Percentiles rank a stretch among this genome's conserved stretches.
Evolutionary conservation across 2,329 filamentous ascomycete species (phyloP).

Genomic region (Sporothrix dimorphospora): DNA sequence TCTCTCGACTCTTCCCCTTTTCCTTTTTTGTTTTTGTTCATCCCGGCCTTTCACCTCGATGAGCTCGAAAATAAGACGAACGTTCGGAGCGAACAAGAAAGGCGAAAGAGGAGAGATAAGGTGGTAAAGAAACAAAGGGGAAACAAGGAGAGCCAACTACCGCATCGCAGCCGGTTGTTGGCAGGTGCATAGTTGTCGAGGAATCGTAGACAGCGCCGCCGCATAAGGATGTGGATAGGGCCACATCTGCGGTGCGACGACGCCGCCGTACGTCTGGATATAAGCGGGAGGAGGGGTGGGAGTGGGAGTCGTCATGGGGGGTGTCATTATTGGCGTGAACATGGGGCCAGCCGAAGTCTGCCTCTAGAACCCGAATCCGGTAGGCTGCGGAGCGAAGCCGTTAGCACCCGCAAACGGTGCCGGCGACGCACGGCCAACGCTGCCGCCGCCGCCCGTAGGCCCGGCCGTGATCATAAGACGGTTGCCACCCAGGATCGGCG

Average conservation of each 20-base stretch:
- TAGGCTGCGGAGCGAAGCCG: constrained; percentile 86
- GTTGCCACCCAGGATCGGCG: constrained; percentile 85
- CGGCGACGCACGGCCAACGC: constrained; percentile 58
- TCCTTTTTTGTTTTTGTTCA: too few species aligned
- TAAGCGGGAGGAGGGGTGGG: background rate
- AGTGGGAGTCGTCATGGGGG: constrained; percentile 7
- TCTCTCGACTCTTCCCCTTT: background rate
- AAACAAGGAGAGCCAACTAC: background rate
- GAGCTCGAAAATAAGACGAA: too few species aligned
- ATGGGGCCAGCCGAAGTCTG: constrained; percentile 36
- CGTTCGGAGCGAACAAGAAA: too few species aligned
- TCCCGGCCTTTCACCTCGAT: too few species aligned
- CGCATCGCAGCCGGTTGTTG: background rate
- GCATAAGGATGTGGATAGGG: background rate
- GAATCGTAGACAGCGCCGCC: background rate
- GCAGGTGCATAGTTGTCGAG: background rate
- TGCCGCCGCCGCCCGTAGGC: constrained; percentile 53
- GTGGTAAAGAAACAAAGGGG: too few species aligned
- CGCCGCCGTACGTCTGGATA: constrained; percentile 6
- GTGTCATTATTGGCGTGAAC: constrained; percentile 19
- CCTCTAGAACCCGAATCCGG: constrained; percentile 69
- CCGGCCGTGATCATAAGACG: constrained; percentile 96
- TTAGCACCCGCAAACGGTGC: constrained; percentile 79
- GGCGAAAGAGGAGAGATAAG: too few species aligned
- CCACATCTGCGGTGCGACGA: background rate